Percentiles rank a stretch among this genome's conserved stretches.
Evolutionary conservation across 1,139 yeast species (phyloP).

Genomic region (Debaryomycetaceae sp.): DNA sequence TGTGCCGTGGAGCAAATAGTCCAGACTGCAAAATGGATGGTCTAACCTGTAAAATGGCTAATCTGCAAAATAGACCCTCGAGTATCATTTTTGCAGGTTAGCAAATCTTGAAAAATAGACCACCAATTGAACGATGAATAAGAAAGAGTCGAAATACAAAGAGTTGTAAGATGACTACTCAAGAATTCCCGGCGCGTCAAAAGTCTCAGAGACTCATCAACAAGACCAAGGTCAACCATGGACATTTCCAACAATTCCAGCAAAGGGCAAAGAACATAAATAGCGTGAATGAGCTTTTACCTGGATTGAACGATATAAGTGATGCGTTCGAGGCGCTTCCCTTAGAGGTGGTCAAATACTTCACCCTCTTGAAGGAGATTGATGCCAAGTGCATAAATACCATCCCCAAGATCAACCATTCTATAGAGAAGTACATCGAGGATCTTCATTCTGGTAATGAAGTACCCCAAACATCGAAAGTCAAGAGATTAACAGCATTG

Average conservation of each 20-base stretch:
- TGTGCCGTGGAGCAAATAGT: too few relatives aligned
- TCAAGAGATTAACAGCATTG: conserved; percentile 28
- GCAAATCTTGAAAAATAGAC: background rate
- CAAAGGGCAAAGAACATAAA: conserved; percentile 31
- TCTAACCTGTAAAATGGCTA: background rate
- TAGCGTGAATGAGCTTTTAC: conserved; percentile 51
- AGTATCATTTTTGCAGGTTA: background rate
- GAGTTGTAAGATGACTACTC: conserved; percentile 20
- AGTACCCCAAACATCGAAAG: conserved; percentile 9
- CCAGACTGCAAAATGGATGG: too few relatives aligned
- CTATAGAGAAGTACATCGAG: conserved; percentile 55
- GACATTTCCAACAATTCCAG: conserved; percentile 32
- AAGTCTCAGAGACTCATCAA: conserved; percentile 46
- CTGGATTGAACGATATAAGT: conserved; percentile 87
- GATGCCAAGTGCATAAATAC: conserved; percentile 88
- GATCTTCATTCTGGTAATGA: conserved; percentile 27
- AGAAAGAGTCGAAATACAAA: background rate
- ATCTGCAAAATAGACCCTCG: background rate
- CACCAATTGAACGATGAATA: background rate
- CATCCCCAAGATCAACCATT: conserved; percentile 61
- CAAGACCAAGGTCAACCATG: conserved; percentile 23
- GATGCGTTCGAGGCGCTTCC: conserved; percentile 95
- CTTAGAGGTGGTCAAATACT: conserved; percentile 73
- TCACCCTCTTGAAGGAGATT: conserved; percentile 85
- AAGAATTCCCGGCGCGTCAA: conserved; percentile 45